These are phyloP conservation scores for Lecanoromycetidae sp. DNA, from an alignment of 2,329 filamentous ascomycete species.

Conservation along the genomic window DNA sequence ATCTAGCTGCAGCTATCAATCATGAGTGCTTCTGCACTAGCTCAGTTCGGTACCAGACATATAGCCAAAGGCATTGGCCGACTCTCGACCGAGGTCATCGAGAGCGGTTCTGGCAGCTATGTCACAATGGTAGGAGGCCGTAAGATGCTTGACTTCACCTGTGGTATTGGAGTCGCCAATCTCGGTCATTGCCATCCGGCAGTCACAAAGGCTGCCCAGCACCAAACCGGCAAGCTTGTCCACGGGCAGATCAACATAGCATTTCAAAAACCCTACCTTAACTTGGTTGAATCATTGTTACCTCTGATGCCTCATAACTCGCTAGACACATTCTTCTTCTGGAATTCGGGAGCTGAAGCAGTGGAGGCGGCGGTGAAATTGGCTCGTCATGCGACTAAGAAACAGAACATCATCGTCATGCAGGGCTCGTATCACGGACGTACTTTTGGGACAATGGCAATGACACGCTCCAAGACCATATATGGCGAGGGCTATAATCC, in stretches of 20 bases:
- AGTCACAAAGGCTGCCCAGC: conserved; percentile 27
- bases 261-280: conserved; percentile 29
- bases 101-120: conserved; percentile 25
- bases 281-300: conserved; percentile 25
- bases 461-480: conserved; percentile 28
- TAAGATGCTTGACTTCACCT: conserved; percentile 26
- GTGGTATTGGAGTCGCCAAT: conserved; percentile 27
- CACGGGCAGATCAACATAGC: conserved; percentile 32
- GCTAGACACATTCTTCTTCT: conserved; percentile 31
- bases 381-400: conserved; percentile 27
- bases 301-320: conserved; percentile 28
- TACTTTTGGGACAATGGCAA: conserved; percentile 28
- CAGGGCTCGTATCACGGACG: conserved; percentile 29
- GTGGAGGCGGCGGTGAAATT: conserved; percentile 29
- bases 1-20: too few relatives aligned
- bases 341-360: conserved; percentile 35
- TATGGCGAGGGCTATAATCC: conserved; percentile 27
- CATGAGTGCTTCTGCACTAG: conserved; percentile 12
- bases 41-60: conserved; percentile 21
- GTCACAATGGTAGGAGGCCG: conserved; percentile 23
- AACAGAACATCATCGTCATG: conserved; percentile 30
- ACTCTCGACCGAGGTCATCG: conserved; percentile 22
- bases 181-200: conserved; percentile 28
- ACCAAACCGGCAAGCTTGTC: conserved; percentile 28
- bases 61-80: conserved; percentile 22